Percentiles rank a stretch among this genome's conserved stretches.
Conservation (phyloP, 768 basidiomycete genomes). For the Lanmaoa rubissima region DNA sequence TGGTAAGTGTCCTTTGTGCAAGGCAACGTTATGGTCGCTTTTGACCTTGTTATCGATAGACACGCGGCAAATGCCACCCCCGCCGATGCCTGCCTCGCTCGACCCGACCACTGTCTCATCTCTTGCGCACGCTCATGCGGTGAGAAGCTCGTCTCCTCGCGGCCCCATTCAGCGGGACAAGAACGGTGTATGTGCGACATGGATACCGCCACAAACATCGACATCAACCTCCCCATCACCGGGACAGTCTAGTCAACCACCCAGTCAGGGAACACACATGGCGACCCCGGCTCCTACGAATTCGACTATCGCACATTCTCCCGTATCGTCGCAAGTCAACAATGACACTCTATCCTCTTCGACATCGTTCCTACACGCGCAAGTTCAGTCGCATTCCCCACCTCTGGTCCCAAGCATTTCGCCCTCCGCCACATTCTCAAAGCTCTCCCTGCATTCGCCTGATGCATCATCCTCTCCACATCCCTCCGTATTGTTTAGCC, state of each 20-base stretch:
- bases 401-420: conserved; percentile 30
- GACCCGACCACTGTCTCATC: conserved; percentile 41
- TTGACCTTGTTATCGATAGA: conserved; percentile 27
- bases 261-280: background rate
- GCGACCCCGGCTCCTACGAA: background rate
- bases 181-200: conserved; percentile 10
- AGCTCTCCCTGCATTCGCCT: conserved; percentile 46
- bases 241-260: conserved; percentile 6
- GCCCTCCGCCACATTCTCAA: conserved; percentile 50
- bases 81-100: conserved; percentile 45
- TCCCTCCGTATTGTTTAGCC: conserved; percentile 8
- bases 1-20: conserved; percentile 15
- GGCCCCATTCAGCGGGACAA: conserved; percentile 14
- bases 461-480: conserved; percentile 15
- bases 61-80: conserved; percentile 47
- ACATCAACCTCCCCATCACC: conserved; percentile 2
- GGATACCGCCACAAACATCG: conserved; percentile 10
- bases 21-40: background rate
- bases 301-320: background rate
- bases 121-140: conserved; percentile 20
- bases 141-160: conserved; percentile 22
- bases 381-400: background rate
- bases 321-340: background rate
- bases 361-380: background rate
- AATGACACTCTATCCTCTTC: background rate